Evolutionary conservation across 805 yeast genomes (phyloP), one percentile per base, ranked within the genome.

Genomic region (Vanderwaltozyma yarrowii): DNA sequence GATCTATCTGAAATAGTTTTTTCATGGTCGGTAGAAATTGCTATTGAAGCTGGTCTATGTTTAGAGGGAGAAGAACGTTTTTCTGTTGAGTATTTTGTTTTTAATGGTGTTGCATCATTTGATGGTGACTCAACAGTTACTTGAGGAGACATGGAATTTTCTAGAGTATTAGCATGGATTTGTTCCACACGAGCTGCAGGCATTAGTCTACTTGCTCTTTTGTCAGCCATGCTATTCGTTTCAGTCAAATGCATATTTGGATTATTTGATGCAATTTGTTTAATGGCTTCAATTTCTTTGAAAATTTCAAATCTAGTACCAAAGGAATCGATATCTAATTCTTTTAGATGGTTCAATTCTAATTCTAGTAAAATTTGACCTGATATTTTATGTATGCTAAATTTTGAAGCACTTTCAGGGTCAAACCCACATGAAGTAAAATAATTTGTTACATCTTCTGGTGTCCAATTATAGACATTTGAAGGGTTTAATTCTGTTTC

Each of bases 221-320:
- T 26, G 16, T 26, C 15, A 15, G 9, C 7, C 26, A 25, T 35
- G 30, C 13, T 12, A 26, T 16, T n/a, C n/a, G 30, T 17, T 8
- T 30, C 39, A 30, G 17, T 21, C 18, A 10, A 15, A 10, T 16
- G 26, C 3, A 14, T 8, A 5, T 19, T 27, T 18, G 12, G 17
- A 12, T 10, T 12, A 16, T 26, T 24, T 5, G 25, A n/a, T 5
- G 30, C 12, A 15, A 51, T 34, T 31, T 58, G 58, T 45, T 62
- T 54, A 49, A 81, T 64, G 27, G 76, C 73, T 56, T 85, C 94
- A 50, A 92, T 89, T 56, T 85, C 95, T 54, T 86, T 87, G 60
- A 76, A 79, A 33, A 92, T 75, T 58, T 88, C 96, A 61, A 87
- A 92, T 45, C 99, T 72, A 0, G 96, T 88, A 20, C 99, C 99